Evolutionary conservation across 2,329 filamentous ascomycete species (phyloP).

Genomic region (Pseudocercospora macadamiae): DNA sequence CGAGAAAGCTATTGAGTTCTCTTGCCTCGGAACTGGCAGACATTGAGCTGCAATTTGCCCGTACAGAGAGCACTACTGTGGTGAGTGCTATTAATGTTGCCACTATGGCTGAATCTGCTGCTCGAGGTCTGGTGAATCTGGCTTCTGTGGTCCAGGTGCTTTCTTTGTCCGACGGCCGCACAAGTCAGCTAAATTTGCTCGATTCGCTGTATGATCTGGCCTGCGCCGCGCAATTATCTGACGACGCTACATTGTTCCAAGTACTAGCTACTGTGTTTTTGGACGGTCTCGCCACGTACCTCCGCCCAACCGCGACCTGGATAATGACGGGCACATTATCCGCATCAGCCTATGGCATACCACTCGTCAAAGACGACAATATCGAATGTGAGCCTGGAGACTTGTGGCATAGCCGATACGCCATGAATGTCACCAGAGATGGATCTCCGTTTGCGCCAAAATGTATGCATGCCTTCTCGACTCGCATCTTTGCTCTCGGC

Average conservation of each 20-base stretch:
- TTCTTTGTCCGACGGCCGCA: constrained; percentile 45
- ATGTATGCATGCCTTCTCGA: constrained; percentile 71
- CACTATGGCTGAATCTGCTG: constrained; percentile 57
- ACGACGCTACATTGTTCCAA: constrained; percentile 63
- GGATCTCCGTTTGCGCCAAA: constrained; percentile 69
- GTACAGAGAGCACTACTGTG: constrained; percentile 55
- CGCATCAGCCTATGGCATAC: constrained; percentile 54
- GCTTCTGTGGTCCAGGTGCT: constrained; percentile 60
- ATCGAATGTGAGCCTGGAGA: constrained; percentile 60
- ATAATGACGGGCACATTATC: constrained; percentile 77
- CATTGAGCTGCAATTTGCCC: constrained; percentile 64
- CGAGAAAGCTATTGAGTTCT: constrained; percentile 58
- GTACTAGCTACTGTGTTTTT: constrained; percentile 73
- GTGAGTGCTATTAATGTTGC: constrained; percentile 70
- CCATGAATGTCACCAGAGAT: constrained; percentile 63
- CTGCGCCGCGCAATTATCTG: constrained; percentile 69
- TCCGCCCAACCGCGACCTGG: constrained; percentile 79
- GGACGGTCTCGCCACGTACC: constrained; percentile 78
- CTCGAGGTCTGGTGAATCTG: constrained; percentile 62
- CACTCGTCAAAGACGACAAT: constrained; percentile 54
- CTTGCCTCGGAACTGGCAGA: constrained; percentile 64
- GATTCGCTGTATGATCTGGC: constrained; percentile 76
- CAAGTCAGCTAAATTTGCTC: constrained; percentile 67
- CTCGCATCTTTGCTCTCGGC: constrained; percentile 80
- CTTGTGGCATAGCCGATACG: constrained; percentile 77